These are phyloP conservation scores for Corynascus novoguineensis DNA, from an alignment of 495 filamentous ascomycete species.

Conservation along the genomic window DNA sequence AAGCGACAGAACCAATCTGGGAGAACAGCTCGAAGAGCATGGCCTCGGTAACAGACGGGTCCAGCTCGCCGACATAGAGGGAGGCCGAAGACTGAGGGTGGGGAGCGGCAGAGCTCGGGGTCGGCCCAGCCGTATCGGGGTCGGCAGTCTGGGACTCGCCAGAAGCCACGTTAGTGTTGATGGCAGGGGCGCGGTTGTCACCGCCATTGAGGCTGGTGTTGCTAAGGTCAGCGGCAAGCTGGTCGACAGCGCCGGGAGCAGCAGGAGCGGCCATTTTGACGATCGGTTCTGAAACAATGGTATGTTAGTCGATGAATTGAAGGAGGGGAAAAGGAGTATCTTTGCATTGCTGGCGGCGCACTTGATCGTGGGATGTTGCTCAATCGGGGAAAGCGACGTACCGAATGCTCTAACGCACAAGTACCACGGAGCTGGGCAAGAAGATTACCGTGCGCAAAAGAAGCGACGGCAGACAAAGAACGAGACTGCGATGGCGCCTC, in stretches of 20 bases:
- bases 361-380: slow-evolving; percentile 4
- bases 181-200: slow-evolving; percentile 55
- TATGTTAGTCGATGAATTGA: slow-evolving; percentile 11
- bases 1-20: slow-evolving; percentile 96
- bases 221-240: slow-evolving; percentile 60
- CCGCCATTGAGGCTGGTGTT: slow-evolving; percentile 56
- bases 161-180: slow-evolving; percentile 60
- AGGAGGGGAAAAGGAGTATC: neutral
- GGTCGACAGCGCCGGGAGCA: slow-evolving; percentile 60
- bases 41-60: slow-evolving; percentile 94
- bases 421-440: slow-evolving; percentile 7
- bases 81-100: slow-evolving; percentile 86
- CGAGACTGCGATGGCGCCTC: slow-evolving; percentile 13
- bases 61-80: slow-evolving; percentile 97
- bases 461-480: slow-evolving; percentile 31
- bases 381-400: slow-evolving; percentile 16
- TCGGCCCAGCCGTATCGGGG: slow-evolving; percentile 54
- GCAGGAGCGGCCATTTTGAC: slow-evolving; percentile 57
- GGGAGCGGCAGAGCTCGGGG: slow-evolving; percentile 66
- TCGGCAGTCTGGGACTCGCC: slow-evolving; percentile 48
- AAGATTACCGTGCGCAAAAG: slow-evolving; percentile 20
- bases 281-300: slow-evolving; percentile 10
- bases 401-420: slow-evolving; percentile 14
- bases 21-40: slow-evolving; percentile 99
- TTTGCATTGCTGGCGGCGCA: neutral